Conservation (phyloP, 768 basidiomycete species). For the Coprinellus aureogranulatus region DNA sequence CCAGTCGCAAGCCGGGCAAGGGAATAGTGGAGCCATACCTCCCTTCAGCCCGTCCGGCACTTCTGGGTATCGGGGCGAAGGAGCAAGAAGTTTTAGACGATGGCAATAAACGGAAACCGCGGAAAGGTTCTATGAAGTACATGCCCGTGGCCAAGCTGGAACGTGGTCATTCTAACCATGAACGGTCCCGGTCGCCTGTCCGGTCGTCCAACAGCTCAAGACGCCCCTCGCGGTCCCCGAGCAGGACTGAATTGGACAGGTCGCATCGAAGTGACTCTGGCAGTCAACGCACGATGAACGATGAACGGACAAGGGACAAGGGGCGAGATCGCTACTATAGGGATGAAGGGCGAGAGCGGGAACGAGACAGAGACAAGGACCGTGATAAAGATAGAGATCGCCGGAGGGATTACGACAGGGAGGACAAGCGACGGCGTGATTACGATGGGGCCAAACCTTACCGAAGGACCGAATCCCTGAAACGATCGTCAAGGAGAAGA, state of each 20-base stretch:
- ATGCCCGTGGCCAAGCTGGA: constrained; percentile 80
- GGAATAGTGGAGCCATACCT: constrained; percentile 76
- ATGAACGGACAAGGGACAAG: constrained; percentile 10
- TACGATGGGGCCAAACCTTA: constrained; percentile 6
- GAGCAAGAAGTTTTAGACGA: constrained; percentile 73
- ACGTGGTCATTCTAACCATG: constrained; percentile 29
- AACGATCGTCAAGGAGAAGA: background rate
- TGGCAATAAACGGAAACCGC: constrained; percentile 49
- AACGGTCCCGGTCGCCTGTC: constrained; percentile 37
- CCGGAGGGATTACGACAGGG: constrained; percentile 9
- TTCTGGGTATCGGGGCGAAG: constrained; percentile 94
- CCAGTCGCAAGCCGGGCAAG: constrained; percentile 58
- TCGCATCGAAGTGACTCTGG: constrained; percentile 11
- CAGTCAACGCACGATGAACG: constrained; percentile 20
- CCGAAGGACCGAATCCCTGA: background rate
- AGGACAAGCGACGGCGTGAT: constrained; percentile 3
- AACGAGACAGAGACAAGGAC: background rate
- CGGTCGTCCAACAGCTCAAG: constrained; percentile 45
- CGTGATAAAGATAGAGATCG: constrained; percentile 8
- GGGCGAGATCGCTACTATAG: constrained; percentile 9
- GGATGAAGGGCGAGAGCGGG: constrained; percentile 5
- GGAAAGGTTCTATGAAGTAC: constrained; percentile 70
- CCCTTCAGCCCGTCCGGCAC: constrained; percentile 76
- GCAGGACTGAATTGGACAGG: constrained; percentile 26
- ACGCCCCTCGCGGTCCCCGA: constrained; percentile 50